phyloP scores from a whole-genome alignment of 768 basidiomycete genomes.

The Mycena albidolilacea region DNA sequence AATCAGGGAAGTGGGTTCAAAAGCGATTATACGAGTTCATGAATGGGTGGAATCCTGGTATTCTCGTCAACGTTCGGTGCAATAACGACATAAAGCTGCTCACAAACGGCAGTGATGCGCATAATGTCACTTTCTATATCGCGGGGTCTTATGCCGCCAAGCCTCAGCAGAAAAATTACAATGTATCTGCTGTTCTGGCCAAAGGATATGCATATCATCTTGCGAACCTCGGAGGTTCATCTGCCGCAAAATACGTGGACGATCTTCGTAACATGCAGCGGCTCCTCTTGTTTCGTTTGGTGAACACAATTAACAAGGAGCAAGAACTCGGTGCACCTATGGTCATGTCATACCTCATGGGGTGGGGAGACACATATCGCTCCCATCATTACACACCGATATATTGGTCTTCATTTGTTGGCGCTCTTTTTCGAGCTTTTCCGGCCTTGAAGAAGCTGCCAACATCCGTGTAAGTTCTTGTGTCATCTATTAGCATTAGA shows the following conservation, averaged over 20 bases:
- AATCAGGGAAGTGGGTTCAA: conserved; percentile 45
- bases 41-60: conserved; percentile 46
- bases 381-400: conserved; percentile 56
- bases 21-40: conserved; percentile 44
- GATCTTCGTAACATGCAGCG: conserved; percentile 45
- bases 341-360: conserved; percentile 60
- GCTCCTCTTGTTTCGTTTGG: conserved; percentile 48
- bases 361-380: conserved; percentile 54
- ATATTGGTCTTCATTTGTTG: conserved; percentile 50
- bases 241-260: conserved; percentile 30
- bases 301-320: conserved; percentile 51
- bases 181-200: conserved; percentile 54
- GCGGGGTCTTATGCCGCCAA: conserved; percentile 52
- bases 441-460: conserved; percentile 36
- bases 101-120: conserved; percentile 47
- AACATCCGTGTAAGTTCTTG: background rate
- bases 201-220: conserved; percentile 50
- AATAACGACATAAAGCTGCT: conserved; percentile 62
- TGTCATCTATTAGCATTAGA: too few species aligned
- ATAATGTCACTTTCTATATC: conserved; percentile 52
- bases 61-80: conserved; percentile 45
- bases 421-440: conserved; percentile 39
- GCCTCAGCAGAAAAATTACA: conserved; percentile 49
- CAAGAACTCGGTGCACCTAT: conserved; percentile 57
- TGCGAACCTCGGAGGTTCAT: conserved; percentile 1